Base-by-base conservation (phyloP, 1,284 basidiomycete species). In the Tilletia horrida region DNA sequence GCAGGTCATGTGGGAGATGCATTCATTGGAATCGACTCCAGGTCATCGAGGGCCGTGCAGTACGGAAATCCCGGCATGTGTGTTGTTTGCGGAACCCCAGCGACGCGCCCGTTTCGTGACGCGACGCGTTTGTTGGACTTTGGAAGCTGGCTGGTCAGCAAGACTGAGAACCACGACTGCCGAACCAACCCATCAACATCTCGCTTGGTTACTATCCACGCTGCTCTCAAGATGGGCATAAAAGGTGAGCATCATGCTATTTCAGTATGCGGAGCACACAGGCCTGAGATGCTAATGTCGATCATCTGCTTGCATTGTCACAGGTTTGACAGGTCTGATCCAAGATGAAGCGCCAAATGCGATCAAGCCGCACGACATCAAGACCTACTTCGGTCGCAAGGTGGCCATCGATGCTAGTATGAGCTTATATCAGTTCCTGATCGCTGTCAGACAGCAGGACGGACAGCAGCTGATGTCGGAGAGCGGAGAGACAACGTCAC, bases 381-480 rank as follows among this genome's bases (percentile, higher is more conserved):
- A 97, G 84, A 93, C 92, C 45, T 73, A 75, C 43, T 97, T 97
- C 78, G 96, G 96, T 0, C 89, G 95, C 76, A 97, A 97, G 85
- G 94, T 98, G 72, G 95, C 95, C 68, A 93, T 99, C 75, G 95
- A 99, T 85, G 95, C 95, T 45, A 82, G 76, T 67, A 78, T 73
- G 71, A 77, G 74, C 31, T 69, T 77, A 64, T 86, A 86, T 77
- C 93, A 97, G 81, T 99, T 99, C 84, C 88, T 98, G 71, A 97
- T 99, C 72, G 95, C 95, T 16, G 95, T 98, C 2, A 87, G 96
- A 42, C 93, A 96, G 83, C 90, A 89, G 81, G 95, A 97, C 81
- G 95, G 96, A 14, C 93, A 98, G 83, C 88, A 96, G 86, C 87
- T 99, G 74, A 96, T 91, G 81, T 97, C 96, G 77, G 95, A 98